A percentile compares a stretch with the other conserved stretches of the same genome.
These are phyloP conservation scores for Tolypocladium ovalisporum DNA, from an alignment of 2,329 filamentous ascomycete species.

Conservation along the genomic window DNA sequence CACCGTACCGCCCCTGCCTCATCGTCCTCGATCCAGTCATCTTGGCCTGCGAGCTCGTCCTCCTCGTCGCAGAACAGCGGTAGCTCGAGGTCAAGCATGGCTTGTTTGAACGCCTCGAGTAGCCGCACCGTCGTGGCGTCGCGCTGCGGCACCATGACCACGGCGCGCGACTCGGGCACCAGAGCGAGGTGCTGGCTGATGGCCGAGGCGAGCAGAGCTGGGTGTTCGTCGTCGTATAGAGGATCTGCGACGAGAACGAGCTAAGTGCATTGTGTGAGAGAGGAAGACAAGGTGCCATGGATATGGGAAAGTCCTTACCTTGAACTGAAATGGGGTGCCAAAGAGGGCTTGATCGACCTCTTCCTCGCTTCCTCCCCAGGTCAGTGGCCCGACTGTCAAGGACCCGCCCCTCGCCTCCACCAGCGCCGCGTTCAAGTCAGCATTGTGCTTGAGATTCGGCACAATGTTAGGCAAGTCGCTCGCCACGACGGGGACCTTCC, in stretches of 20 bases:
- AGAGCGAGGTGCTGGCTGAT: slow-evolving; percentile 57
- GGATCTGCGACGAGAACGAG: slow-evolving; percentile 78
- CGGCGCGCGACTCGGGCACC: slow-evolving; percentile 46
- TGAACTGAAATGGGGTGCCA: slow-evolving; percentile 36
- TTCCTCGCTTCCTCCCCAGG: slow-evolving; percentile 53
- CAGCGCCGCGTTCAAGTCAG: slow-evolving; percentile 47
- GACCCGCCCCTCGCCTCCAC: slow-evolving; percentile 44
- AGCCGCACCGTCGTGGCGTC: slow-evolving; percentile 56
- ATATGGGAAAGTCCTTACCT: slow-evolving; percentile 19
- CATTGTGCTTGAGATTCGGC: slow-evolving; percentile 68
- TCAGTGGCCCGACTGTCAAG: slow-evolving; percentile 54
- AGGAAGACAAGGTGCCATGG: too few relatives aligned
- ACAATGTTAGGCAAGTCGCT: slow-evolving; percentile 82
- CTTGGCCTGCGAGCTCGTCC: slow-evolving; percentile 52
- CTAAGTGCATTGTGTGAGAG: slow-evolving; percentile 17
- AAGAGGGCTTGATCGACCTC: slow-evolving; percentile 35
- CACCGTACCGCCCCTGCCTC: slow-evolving; percentile 44
- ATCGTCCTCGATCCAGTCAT: slow-evolving; percentile 58
- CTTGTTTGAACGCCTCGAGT: slow-evolving; percentile 47
- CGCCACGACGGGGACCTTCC: slow-evolving; percentile 55
- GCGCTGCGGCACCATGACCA: slow-evolving; percentile 73
- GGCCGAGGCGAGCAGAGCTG: slow-evolving; percentile 58
- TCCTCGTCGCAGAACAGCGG: slow-evolving; percentile 44
- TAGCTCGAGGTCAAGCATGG: slow-evolving; percentile 42
- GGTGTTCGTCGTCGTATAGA: slow-evolving; percentile 78